Conservation (phyloP, 805 yeast species). For the Tetrapisispora fleetii region DNA sequence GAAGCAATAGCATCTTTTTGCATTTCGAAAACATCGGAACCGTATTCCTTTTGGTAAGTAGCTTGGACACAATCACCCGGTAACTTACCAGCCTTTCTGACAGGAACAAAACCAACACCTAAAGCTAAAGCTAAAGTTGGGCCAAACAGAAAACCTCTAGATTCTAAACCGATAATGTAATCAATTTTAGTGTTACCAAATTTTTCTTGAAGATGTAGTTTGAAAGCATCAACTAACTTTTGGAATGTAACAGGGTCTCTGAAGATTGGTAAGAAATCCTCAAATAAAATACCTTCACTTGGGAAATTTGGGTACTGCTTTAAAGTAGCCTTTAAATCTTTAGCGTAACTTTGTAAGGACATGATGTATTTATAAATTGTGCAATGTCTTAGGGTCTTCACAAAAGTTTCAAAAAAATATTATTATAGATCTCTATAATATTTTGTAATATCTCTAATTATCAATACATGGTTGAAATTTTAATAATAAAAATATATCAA, state of each 20-base stretch:
- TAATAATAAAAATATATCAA: too few species aligned
- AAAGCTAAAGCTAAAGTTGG: slow-evolving; percentile 88
- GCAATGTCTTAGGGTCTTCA: neutral
- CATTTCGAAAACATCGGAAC: slow-evolving; percentile 79
- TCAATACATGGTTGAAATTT: too few species aligned
- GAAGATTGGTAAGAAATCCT: slow-evolving; percentile 94
- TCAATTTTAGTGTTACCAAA: slow-evolving; percentile 59
- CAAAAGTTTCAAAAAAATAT: too few species aligned
- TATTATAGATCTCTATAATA: too few species aligned
- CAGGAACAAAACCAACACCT: slow-evolving; percentile 86
- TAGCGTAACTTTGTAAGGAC: slow-evolving; percentile 29
- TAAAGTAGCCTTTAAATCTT: slow-evolving; percentile 43
- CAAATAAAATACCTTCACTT: slow-evolving; percentile 81
- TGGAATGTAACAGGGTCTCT: slow-evolving; percentile 71
- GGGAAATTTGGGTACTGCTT: slow-evolving; percentile 93
- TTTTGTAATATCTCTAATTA: too few species aligned
- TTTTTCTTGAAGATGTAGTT: slow-evolving; percentile 52
- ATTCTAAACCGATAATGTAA: slow-evolving; percentile 87
- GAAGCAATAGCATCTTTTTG: slow-evolving; percentile 72
- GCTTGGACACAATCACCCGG: slow-evolving; percentile 77
- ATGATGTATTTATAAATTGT: slow-evolving; percentile 5
- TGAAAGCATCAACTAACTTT: slow-evolving; percentile 71
- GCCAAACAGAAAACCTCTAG: slow-evolving; percentile 94
- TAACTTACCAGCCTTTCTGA: slow-evolving; percentile 89
- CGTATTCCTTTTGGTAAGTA: slow-evolving; percentile 83